Evolutionary conservation across 2,329 filamentous ascomycete genomes (phyloP).

Genomic region (Septoria linicola): DNA sequence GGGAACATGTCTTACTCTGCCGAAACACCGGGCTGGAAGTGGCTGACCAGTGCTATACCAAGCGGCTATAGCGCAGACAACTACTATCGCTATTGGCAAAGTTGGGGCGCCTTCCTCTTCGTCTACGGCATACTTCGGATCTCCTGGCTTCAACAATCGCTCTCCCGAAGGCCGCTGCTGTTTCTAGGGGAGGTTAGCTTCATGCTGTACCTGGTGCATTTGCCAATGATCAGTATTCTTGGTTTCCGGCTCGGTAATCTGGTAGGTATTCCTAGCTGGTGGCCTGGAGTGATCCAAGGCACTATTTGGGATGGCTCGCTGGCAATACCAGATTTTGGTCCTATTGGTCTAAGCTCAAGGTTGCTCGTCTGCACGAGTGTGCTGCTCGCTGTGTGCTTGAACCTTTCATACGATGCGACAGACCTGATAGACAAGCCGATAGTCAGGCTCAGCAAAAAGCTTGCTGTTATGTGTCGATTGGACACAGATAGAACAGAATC

Average conservation of each 20-base stretch:
- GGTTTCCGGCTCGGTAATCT: conserved; percentile 56
- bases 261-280: conserved; percentile 37
- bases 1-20: conserved; percentile 3
- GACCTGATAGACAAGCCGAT: conserved; percentile 56
- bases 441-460: conserved; percentile 54
- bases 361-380: conserved; percentile 56
- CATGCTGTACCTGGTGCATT: conserved; percentile 62
- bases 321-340: conserved; percentile 53
- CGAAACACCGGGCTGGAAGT: conserved; percentile 59
- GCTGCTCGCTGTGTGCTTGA: conserved; percentile 54
- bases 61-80: conserved; percentile 23
- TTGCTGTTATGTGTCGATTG: background rate
- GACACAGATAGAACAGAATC: background rate
- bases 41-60: conserved; percentile 47
- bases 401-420: conserved; percentile 58
- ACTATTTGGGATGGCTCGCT: conserved; percentile 18
- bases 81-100: conserved; percentile 57
- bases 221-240: conserved; percentile 54
- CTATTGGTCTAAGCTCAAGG: conserved; percentile 53
- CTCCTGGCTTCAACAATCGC: conserved; percentile 48
- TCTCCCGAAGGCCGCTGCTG: conserved; percentile 52
- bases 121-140: conserved; percentile 53
- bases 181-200: conserved; percentile 63
- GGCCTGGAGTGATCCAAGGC: background rate
- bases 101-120: conserved; percentile 54